A percentile compares a stretch with the other conserved stretches of the same genome.
These are phyloP conservation scores for Monoraphidium neglectum DNA, from an alignment of 139 green algal species.

Conservation along the genomic window DNA sequence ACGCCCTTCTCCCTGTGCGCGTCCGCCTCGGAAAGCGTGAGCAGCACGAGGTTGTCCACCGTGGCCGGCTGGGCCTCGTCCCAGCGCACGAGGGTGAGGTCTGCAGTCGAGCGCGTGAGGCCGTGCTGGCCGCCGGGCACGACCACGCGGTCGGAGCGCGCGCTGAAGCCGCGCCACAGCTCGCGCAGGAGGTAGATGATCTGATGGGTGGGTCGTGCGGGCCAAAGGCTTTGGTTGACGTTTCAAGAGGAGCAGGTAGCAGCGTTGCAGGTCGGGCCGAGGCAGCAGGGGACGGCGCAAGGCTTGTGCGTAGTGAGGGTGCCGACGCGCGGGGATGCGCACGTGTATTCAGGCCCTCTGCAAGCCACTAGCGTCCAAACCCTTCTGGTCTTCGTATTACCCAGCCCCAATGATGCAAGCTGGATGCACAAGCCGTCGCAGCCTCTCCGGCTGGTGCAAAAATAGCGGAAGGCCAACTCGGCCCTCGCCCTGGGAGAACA, in stretches of 20 bases:
- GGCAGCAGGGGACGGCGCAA: not conserved
- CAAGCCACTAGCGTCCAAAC: too few relatives aligned
- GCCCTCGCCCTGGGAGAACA: not conserved
- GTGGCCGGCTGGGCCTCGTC: conserved; percentile 54
- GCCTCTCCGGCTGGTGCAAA: too few relatives aligned
- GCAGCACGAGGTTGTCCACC: conserved; percentile 91
- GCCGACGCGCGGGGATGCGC: too few relatives aligned
- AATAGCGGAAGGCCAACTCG: not conserved
- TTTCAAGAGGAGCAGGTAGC: not conserved
- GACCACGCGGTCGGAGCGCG: conserved; percentile 20
- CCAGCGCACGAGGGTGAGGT: conserved; percentile 78
- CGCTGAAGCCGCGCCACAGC: conserved; percentile 68
- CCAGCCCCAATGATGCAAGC: too few relatives aligned
- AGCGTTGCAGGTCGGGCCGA: not conserved
- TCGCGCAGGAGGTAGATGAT: conserved; percentile 53
- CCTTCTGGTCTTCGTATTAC: too few relatives aligned
- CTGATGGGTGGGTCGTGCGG: conserved; percentile 9
- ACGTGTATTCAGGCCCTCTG: too few relatives aligned
- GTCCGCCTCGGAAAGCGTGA: conserved; percentile 82
- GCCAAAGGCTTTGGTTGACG: too few relatives aligned
- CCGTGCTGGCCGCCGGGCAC: conserved; percentile 61
- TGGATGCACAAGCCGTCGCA: too few relatives aligned
- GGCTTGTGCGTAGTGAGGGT: too few relatives aligned
- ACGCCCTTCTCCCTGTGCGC: conserved; percentile 55
- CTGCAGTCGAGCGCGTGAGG: conserved; percentile 61